Evolutionary conservation across 208 protist genomes (phyloP), one percentile per base, ranked within the genome.

Genomic region (Leishmania guyanensis): DNA sequence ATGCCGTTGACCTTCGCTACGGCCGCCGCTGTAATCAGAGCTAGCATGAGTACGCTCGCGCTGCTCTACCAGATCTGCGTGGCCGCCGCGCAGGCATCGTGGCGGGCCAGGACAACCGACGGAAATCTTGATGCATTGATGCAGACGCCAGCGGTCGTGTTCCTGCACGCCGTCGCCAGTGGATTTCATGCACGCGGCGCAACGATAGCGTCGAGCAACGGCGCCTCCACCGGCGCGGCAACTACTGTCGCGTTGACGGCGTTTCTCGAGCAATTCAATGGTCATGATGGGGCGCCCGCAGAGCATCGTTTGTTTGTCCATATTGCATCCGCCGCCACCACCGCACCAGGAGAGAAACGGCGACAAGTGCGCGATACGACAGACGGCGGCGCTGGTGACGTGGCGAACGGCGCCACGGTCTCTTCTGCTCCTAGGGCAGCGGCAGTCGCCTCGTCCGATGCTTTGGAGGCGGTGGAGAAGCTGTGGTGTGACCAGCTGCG

Each of bases 11-110:
- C 69, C 22, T n/a, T 51, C 26, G 56, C 77, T 14, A 54, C 62
- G 54, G 29, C 33, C 29, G n/a, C 33, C 20, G 65, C 29, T 6
- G n/a, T 53, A 50, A 56, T 80, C 22, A 51, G 43, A 17, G 69
- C 68, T 1, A 12, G 65, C 71, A 84, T 86, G 86, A n/a, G 51
- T 9, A 58, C 69, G 26, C 29, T 89, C 26, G 74, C 82, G 53
- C 54, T 79, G 22, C 78, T 88, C 8, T 86, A 88, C 78, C 80
- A 88, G 20, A 71, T 71, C 36, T 60, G 64, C 14, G 60, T 86
- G 3, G 54, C 60, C 3, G 64, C 82, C 48, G 64, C 74, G 64
- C 82, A 82, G 75, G 53, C 78, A 12, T 76, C 82, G 64, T 86
- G 82, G 82, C 82, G 82, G 12, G 39, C 78, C 8, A 76, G 69